These are phyloP conservation scores for Chlamydomonas eustigma DNA, from an alignment of 139 green algal genomes.

Conservation along the genomic window DNA sequence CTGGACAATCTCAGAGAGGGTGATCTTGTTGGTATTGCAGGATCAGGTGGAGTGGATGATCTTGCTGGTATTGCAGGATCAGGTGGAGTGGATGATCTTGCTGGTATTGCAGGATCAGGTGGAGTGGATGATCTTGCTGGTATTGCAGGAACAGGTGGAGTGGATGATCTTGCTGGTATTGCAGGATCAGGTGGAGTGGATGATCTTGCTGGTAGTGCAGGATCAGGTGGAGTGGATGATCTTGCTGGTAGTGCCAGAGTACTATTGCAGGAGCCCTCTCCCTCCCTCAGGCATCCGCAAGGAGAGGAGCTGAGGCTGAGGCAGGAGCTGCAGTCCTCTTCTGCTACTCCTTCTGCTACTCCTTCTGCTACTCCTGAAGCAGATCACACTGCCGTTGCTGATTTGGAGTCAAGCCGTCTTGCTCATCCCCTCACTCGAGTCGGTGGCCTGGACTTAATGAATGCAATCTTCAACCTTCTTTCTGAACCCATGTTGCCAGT, in stretches of 20 bases:
- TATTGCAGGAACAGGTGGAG: not conserved
- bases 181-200: no score
- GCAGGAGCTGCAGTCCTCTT: not conserved
- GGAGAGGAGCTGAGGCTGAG: not conserved
- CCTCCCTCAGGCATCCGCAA: not conserved
- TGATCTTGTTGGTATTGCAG: no score
- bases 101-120: no score
- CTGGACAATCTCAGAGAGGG: no score
- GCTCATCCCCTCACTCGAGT: not conserved
- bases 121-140: no score
- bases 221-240: no score
- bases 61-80: no score
- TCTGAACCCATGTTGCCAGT: constrained; percentile 43
- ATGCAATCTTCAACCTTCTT: constrained; percentile 47
- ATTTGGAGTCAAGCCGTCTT: no score
- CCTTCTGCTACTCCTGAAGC: not conserved
- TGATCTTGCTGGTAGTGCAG: no score
- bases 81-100: no score
- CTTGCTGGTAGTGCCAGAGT: not conserved
- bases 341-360: not conserved
- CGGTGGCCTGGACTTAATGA: constrained; percentile 25
- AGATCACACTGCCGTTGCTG: not conserved
- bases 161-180: no score
- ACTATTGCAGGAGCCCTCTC: not conserved
- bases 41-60: no score